Base-by-base conservation (phyloP, 257 asterid species). In the Nicotiana tomentosiformis region DNA sequence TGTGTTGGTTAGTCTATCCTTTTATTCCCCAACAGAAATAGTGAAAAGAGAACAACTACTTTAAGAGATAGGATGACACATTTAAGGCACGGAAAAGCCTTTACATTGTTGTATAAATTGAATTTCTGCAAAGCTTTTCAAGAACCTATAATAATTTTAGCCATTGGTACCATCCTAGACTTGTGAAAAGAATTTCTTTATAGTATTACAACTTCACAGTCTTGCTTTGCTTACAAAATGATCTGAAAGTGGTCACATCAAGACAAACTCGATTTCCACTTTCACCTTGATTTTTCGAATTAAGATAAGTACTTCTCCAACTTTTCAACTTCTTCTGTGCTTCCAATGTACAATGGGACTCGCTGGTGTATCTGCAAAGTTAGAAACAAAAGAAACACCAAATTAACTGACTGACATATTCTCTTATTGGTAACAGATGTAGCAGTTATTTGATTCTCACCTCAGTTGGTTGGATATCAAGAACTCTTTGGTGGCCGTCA, bases 391-490 rank as follows among this genome's bases (percentile, higher is more conserved):
- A 82, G 43, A 77, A 68, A 5, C 5, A 76, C 5, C 80, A 76
- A 26, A 51, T 76, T 29, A 51, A 76, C 8, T 2, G 80, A 76
- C 43, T 76, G 80, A 76, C 30, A 76, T 49, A 51, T 26, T 72
- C 2, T 0, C 29, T 76, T 51, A 29, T 51, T 51, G 65, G 10
- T 29, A 2, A 49, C 17, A 29, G 26, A 51, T 51, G 17, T 51
- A 51, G 2, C 46, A 29, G 46, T 37, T 62, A 91, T 90, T 94
- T 90, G 89, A 20, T 72, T 72, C 88, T 80, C 29, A 94, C 98
- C 98, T 96, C 98, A 4, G 92, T 87, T 3, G 99, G 99, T 87
- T 90, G 81, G 78, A 96, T 96, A 82, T 94, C 98, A 62, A 96
- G 97, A 84, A 96, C 84, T 84, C 98, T 90, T 3, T 83, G 82